Base-by-base conservation (phyloP, 1,284 basidiomycete genomes). In the Volvariella surrecta region DNA sequence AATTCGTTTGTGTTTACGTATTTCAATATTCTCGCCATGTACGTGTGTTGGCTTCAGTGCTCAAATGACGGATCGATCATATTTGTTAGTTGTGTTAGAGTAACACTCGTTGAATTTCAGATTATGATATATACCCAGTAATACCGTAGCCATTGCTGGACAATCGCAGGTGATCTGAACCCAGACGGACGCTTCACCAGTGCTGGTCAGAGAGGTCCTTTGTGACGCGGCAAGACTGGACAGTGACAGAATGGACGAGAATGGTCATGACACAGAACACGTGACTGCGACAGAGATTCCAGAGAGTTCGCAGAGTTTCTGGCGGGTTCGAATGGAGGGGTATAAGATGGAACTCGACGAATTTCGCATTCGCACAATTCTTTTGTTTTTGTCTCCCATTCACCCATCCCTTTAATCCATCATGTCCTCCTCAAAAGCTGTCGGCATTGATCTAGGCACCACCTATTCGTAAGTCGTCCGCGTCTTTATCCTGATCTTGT, bases 401-500 rank as follows among this genome's bases (percentile, higher is more conserved):
- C 24, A 6, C 6, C 6, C 11, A 28, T 28, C 11, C 24, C 18
- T n/a, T 15, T 35, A 45, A 47, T 51, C 30, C 50, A 48, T 40
- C 46, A 68, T 79, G 73, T 64, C 78, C 51, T 66, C 71, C 19
- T 69, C 76, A 62, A 94, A 93, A 81, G 91, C 90, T 54, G 80
- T 94, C 65, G 92, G 91, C 70, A 94, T 95, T 63, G 87, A 90
- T 74, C 74, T 89, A 57, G 90, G 90, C 58, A 93, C 89, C 48
- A 87, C 83, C 38, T 86, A 85, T 70, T 85, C 82, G 82, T 85
- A 60, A 51, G 82, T 71, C n/a, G 16, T 40, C 30, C 48, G 42
- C 24, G 45, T 45, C 34, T 40, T 19, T 3, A 15, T 39, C 19
- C 43, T 45, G 35, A n/a, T n/a, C n/a, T 40, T 51, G 37, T 44